Base-by-base conservation (phyloP, 2,329 filamentous ascomycete species). In the Immersiporthe knoxdaviesiana region DNA sequence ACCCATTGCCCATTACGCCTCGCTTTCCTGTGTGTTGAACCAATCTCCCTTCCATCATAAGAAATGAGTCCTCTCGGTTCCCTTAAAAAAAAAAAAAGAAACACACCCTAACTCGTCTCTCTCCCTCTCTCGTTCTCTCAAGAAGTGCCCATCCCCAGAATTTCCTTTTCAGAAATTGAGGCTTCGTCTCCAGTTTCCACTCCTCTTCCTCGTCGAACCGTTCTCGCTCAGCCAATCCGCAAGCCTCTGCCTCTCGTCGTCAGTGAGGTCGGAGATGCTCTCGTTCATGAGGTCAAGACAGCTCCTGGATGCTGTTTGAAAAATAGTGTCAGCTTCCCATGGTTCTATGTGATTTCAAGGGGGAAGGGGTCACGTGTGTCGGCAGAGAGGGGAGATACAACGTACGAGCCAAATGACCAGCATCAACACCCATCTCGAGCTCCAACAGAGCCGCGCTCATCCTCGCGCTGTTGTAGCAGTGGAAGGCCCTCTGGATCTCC, bases 381-480 rank as follows among this genome's bases (percentile, higher is more conserved):
- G 50, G 18, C 30, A 56, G 3, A 37, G 37, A 24, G 30, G 16
- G n/a, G 37, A 12, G 10, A 27, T 50, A 14, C 6, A 76, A 76
- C 80, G 74, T 74, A 83, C 81, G 80, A 63, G 80, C 76, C 60
- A 79, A 69, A 16, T 74, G 73, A 66, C 77, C 77, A 11, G 78
- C 73, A 12, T 77, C 74, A 12, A 77, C 77, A 65, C 77, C 78
- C 27, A 78, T 73, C 14, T 77, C 74, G 12, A 77, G 76, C n/a
- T 77, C 77, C 58, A 80, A 78, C 27, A 83, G 74, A 1, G 81
- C 81, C 1, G 81, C 81, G 50, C 78, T 79, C 78, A 83, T 82
- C 47, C 81, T 74, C 18, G 81, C 80, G 27, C 80, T 82, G 66
- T 81, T 82, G 74, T 83, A 83, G 74, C 81, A 82, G 64, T 81